Base-by-base conservation (phyloP, 1,139 yeast genomes). In the Candida freyschussii region DNA sequence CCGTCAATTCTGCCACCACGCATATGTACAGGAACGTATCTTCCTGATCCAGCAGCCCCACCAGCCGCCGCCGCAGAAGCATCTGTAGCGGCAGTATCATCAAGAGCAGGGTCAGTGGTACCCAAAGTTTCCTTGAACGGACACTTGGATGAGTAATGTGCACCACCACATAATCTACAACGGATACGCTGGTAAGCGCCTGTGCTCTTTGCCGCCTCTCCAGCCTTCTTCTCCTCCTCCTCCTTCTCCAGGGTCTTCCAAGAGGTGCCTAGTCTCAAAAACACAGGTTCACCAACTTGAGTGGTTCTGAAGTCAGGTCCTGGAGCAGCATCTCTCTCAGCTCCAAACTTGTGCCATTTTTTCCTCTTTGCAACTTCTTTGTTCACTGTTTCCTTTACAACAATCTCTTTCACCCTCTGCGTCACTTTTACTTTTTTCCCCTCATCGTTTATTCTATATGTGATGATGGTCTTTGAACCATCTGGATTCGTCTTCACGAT, bases 131-230 rank as follows among this genome's bases (percentile, higher is more conserved):
- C 95, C 66, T 84, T 89, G 72, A 79, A 86, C 46, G 98, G 98
- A 82, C 99, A 91, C 65, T 83, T 80, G 58, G 89, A 68, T 25
- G 97, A 84, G 74, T 80, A 86, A 72, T 91, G 99, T 48, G 78
- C 83, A 55, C 96, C 96, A 45, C 82, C 81, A 81, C 99, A 91
- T 39, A 74, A 68, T 75, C 97, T 84, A 76, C 98, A 91, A 54
- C 65, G 68, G 53, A 81, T 64, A 27, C 73, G 60, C 47, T 67
- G 70, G 37, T 62, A 62, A 32, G 70, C 61, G 30, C 66, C 68
- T 48, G 33, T 21, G 64, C 63, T 47, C 30, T 68, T 69, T 41
- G 74, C 67, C 48, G 56, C 59, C 52, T 65, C 73, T 53, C 69
- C 72, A 40, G 70, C 72, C 60, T 76, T 73, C 53, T 71, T 70